Evolutionary conservation across 2,329 filamentous ascomycete species (phyloP).

Genomic region (Aureobasidium sp.): DNA sequence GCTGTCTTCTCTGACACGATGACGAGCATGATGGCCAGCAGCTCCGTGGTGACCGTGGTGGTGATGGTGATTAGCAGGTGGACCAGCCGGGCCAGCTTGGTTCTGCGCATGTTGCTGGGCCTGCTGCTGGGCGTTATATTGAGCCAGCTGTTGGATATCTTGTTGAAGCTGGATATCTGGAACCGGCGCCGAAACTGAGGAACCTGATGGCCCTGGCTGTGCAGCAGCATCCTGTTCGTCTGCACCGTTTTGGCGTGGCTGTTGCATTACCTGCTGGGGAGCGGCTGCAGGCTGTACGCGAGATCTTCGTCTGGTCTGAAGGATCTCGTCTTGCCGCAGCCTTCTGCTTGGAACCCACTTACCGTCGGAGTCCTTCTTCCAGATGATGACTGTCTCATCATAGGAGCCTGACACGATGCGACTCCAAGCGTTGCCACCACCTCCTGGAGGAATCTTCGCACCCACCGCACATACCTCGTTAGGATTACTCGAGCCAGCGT

Average conservation of each 20-base stretch:
- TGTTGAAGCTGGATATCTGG: neutral
- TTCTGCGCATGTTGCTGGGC: constrained; percentile 30
- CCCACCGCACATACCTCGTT: constrained; percentile 71
- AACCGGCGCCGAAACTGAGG: neutral
- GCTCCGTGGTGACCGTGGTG: neutral
- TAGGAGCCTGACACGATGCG: constrained; percentile 97
- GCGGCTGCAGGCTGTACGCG: constrained; percentile 8
- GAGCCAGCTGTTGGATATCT: no score
- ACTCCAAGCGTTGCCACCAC: constrained; percentile 79
- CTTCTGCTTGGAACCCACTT: constrained; percentile 73
- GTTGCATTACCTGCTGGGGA: constrained; percentile 13
- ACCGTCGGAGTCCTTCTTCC: constrained; percentile 73
- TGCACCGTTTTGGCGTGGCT: neutral
- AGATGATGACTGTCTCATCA: constrained; percentile 91
- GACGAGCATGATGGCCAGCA: neutral
- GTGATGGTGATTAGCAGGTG: constrained; percentile 7
- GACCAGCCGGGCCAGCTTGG: neutral
- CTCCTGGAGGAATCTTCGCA: constrained; percentile 80
- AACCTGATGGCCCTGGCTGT: neutral
- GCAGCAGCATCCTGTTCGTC: neutral
- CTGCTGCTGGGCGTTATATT: neutral
- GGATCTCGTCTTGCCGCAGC: constrained; percentile 22
- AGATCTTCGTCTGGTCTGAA: constrained; percentile 3
- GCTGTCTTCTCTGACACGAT: constrained; percentile 28
- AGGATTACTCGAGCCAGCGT: constrained; percentile 66